phyloP scores from a whole-genome alignment of 2,329 filamentous ascomycete genomes.

The Colletotrichum sp. region DNA sequence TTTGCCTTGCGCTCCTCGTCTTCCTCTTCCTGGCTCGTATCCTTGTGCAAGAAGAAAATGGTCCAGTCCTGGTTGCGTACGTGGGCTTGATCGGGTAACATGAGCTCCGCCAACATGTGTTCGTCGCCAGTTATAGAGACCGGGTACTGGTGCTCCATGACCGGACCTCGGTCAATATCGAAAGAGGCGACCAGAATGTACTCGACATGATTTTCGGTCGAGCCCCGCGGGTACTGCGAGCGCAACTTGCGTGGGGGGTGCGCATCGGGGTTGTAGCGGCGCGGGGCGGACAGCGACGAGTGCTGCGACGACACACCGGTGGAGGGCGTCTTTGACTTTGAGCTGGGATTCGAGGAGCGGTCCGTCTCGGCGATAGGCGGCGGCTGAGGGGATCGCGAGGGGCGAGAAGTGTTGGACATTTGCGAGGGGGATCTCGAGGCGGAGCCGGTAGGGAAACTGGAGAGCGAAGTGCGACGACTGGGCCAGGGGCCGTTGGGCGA shows the following conservation, averaged over 20 bases:
- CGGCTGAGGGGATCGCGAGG: constrained; percentile 60
- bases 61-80: constrained; percentile 97
- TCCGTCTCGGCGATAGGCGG: constrained; percentile 53
- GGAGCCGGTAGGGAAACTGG: constrained; percentile 57
- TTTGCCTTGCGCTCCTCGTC: constrained; percentile 70
- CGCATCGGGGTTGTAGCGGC: constrained; percentile 54
- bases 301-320: constrained; percentile 63
- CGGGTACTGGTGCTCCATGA: constrained; percentile 99
- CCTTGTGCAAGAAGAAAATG: constrained; percentile 98
- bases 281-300: constrained; percentile 60
- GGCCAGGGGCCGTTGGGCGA: constrained; percentile 25
- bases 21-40: constrained; percentile 83
- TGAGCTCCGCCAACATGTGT: constrained; percentile 96
- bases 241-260: constrained; percentile 63
- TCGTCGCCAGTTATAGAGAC: constrained; percentile 95
- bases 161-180: constrained; percentile 91
- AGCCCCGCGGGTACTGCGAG: constrained; percentile 78
- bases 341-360: constrained; percentile 63
- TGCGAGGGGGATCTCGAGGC: constrained; percentile 63
- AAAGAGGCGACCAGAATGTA: constrained; percentile 98
- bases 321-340: constrained; percentile 64
- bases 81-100: constrained; percentile 97
- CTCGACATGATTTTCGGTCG: constrained; percentile 91
- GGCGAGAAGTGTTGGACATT: constrained; percentile 59
- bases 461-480: constrained; percentile 61